These are phyloP conservation scores for Samsoniella hepiali DNA, from an alignment of 2,329 filamentous ascomycete genomes.

Conservation along the genomic window DNA sequence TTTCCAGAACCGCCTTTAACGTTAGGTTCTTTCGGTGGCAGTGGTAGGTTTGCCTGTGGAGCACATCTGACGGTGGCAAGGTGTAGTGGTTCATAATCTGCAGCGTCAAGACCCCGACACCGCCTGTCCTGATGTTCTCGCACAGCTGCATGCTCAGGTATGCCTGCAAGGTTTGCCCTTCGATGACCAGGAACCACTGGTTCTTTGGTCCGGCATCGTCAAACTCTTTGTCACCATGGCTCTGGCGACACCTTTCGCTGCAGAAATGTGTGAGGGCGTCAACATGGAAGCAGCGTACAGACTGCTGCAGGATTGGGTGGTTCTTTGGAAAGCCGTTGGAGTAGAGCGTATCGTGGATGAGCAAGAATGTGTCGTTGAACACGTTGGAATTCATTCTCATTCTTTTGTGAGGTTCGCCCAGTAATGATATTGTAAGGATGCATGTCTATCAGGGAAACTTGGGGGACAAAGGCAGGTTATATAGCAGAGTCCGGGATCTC, in stretches of 20 bases:
- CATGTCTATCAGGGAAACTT: background rate
- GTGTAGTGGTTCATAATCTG: background rate
- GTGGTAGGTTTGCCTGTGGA: background rate
- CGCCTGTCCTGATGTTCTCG: conserved; percentile 2
- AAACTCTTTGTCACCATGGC: background rate
- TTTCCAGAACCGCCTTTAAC: background rate
- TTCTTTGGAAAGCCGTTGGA: background rate
- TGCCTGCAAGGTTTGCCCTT: background rate
- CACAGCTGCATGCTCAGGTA: conserved; percentile 6
- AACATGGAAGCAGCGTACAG: background rate
- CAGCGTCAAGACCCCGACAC: background rate
- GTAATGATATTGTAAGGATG: background rate
- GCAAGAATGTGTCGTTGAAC: background rate
- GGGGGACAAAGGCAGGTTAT: background rate
- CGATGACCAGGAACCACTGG: conserved; percentile 13
- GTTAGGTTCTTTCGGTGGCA: background rate
- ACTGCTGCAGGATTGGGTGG: background rate
- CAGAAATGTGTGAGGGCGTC: conserved; percentile 1
- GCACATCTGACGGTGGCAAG: background rate
- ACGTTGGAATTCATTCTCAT: background rate
- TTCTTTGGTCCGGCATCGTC: background rate
- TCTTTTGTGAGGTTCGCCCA: background rate
- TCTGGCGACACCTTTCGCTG: background rate
- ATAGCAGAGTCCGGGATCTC: background rate
- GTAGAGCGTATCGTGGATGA: conserved; percentile 8